Evolutionary conservation across 202 grass and related monocot genomes (phyloP).

Genomic region (Musa balbisiana): DNA sequence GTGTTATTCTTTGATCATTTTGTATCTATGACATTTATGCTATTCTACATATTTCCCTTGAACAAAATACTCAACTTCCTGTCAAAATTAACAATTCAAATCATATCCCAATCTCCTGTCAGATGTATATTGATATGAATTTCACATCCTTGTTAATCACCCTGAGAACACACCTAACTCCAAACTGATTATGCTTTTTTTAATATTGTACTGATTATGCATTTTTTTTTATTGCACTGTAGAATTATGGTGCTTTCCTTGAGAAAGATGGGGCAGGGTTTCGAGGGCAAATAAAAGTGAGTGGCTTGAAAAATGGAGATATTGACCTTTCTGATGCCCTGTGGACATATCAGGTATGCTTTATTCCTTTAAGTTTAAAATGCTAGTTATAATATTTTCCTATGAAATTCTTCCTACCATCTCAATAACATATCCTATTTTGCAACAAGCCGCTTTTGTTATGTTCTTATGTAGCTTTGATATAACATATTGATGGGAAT

Average conservation of each 20-base stretch:
- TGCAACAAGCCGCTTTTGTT: neutral
- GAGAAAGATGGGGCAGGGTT: slow-evolving; percentile 98
- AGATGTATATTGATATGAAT: too few relatives aligned
- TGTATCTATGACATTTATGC: too few relatives aligned
- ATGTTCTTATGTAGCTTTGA: neutral
- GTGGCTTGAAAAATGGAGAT: slow-evolving; percentile 67
- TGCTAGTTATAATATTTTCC: neutral
- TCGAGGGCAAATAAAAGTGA: slow-evolving; percentile 77
- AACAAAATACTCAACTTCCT: too few relatives aligned
- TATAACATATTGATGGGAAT: neutral
- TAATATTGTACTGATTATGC: too few relatives aligned
- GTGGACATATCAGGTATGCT: slow-evolving; percentile 88
- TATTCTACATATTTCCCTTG: too few relatives aligned
- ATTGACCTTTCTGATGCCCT: slow-evolving; percentile 55
- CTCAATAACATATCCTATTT: neutral
- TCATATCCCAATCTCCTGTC: too few relatives aligned
- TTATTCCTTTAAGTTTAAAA: neutral
- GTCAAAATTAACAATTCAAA: too few relatives aligned
- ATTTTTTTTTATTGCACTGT: slow-evolving; percentile 12
- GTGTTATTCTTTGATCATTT: too few relatives aligned
- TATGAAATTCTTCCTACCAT: neutral
- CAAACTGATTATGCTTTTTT: neutral
- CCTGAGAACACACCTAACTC: neutral
- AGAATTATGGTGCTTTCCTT: slow-evolving; percentile 99
- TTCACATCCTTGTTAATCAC: neutral